Evolutionary conservation across 805 yeast species (phyloP).

Genomic region (Sugiyamaella valdiviana): DNA sequence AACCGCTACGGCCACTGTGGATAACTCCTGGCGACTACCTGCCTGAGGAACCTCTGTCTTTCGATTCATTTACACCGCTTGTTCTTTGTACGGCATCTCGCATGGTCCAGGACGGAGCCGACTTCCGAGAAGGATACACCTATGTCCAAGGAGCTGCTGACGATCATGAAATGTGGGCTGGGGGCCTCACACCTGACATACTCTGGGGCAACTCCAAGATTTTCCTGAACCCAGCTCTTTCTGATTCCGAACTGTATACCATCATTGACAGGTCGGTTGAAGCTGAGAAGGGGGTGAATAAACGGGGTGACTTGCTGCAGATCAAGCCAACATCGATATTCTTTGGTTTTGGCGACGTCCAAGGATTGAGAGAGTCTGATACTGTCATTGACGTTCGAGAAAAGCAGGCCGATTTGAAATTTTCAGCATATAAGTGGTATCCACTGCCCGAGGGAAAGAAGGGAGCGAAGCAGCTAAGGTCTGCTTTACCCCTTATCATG

Average conservation of each 20-base stretch:
- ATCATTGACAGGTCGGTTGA: constrained; percentile 7
- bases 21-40: constrained; percentile 47
- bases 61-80: constrained; percentile 38
- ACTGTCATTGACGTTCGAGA: neutral
- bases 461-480: constrained; percentile 58
- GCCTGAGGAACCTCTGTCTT: constrained; percentile 33
- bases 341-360: constrained; percentile 4
- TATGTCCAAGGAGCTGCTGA: constrained; percentile 94
- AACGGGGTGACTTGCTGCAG: neutral
- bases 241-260: constrained; percentile 15
- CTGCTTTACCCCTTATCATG: constrained; percentile 40
- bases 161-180: constrained; percentile 85
- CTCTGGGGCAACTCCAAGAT: constrained; percentile 46
- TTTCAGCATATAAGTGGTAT: neutral
- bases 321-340: constrained; percentile 4
- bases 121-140: constrained; percentile 40
- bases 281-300: neutral
- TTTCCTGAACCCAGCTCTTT: constrained; percentile 9
- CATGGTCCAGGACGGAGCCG: constrained; percentile 53
- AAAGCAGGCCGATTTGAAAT: neutral
- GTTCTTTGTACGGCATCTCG: constrained; percentile 58
- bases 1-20: constrained; percentile 65
- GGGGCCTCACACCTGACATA: constrained; percentile 44
- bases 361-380: neutral
- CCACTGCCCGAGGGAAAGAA: constrained; percentile 42